A percentile compares a stretch with the other conserved stretches of the same genome.
Evolutionary conservation across 176 grass and related monocot genomes (phyloP).

Genomic region (Bolboschoenus planiculmis): DNA sequence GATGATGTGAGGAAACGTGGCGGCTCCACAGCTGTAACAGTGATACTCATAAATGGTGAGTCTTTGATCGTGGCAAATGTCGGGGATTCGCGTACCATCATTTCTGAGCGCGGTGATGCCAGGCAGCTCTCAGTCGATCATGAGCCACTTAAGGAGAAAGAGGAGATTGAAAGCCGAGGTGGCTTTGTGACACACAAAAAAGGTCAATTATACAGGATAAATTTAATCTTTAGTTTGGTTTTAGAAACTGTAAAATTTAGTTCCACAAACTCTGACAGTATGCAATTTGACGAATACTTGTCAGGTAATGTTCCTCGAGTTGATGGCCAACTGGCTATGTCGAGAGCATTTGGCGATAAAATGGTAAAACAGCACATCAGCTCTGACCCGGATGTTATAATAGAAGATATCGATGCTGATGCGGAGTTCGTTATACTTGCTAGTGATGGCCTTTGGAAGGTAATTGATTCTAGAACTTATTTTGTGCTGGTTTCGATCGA

Average conservation of each 20-base stretch:
- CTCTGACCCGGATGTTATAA: slow-evolving; percentile 41
- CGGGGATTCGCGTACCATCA: slow-evolving; percentile 51
- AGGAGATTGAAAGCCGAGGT: slow-evolving; percentile 36
- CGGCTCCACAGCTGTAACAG: slow-evolving; percentile 27
- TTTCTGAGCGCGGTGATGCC: slow-evolving; percentile 27
- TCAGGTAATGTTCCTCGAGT: slow-evolving; percentile 54
- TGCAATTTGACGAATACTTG: slow-evolving; percentile 17
- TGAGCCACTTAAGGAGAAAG: slow-evolving; percentile 43
- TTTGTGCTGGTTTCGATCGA: background rate
- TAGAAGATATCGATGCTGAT: slow-evolving; percentile 36
- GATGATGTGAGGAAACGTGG: background rate
- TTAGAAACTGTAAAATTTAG: background rate
- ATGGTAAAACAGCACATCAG: slow-evolving; percentile 58
- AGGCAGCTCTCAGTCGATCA: slow-evolving; percentile 61
- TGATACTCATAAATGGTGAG: slow-evolving; percentile 48
- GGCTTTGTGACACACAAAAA: slow-evolving; percentile 29
- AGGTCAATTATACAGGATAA: background rate
- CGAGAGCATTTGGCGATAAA: slow-evolving; percentile 49
- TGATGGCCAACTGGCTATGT: slow-evolving; percentile 57
- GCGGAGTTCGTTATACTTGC: slow-evolving; percentile 45
- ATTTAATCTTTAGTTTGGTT: background rate
- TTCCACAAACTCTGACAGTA: background rate
- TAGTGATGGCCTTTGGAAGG: slow-evolving; percentile 62
- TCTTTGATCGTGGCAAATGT: slow-evolving; percentile 43
- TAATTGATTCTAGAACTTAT: background rate